phyloP scores from a whole-genome alignment of 352 stramenopile genomes.

The Pythium aristosporum region DNA sequence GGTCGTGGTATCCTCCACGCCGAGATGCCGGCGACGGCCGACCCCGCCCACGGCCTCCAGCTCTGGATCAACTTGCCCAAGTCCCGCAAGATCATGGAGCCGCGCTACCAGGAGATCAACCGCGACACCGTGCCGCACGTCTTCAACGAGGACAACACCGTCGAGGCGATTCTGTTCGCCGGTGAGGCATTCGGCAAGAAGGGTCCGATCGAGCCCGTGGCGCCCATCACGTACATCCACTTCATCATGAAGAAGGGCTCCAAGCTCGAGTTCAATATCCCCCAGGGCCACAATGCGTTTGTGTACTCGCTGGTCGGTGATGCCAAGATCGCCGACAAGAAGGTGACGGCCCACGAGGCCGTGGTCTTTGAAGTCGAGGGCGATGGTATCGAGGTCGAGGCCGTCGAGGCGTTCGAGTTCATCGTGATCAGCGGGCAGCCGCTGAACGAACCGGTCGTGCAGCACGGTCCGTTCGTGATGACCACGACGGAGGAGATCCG shows the following conservation, averaged over 20 bases:
- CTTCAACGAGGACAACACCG: slow-evolving; percentile 26
- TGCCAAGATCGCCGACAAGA: slow-evolving; percentile 10
- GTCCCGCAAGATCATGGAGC: slow-evolving; percentile 35
- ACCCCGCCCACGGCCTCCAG: slow-evolving; percentile 32
- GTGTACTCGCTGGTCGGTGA: slow-evolving; percentile 22
- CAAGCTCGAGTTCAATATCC: slow-evolving; percentile 30
- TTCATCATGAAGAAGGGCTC: slow-evolving; percentile 30
- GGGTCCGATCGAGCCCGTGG: slow-evolving; percentile 28
- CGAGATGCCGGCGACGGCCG: slow-evolving; percentile 29
- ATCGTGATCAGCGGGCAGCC: slow-evolving; percentile 59
- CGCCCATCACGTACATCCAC: slow-evolving; percentile 39
- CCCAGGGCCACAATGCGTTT: slow-evolving; percentile 34
- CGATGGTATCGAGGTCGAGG: slow-evolving; percentile 46
- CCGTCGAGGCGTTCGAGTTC: slow-evolving; percentile 44
- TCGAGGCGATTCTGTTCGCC: slow-evolving; percentile 38
- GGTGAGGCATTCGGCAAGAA: slow-evolving; percentile 36
- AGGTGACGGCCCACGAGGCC: slow-evolving; percentile 39
- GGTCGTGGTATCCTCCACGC: slow-evolving; percentile 35
- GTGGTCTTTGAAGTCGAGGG: slow-evolving; percentile 49
- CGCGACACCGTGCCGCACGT: slow-evolving; percentile 27
- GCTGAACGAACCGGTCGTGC: slow-evolving; percentile 59
- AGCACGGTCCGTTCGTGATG: slow-evolving; percentile 79
- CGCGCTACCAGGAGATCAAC: slow-evolving; percentile 39
- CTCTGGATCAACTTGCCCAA: slow-evolving; percentile 43
- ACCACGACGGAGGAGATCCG: slow-evolving; percentile 53